A percentile compares a stretch with the other conserved stretches of the same genome.
Conservation (phyloP, 1,139 yeast genomes). For the Candida neerlandica region DNA sequence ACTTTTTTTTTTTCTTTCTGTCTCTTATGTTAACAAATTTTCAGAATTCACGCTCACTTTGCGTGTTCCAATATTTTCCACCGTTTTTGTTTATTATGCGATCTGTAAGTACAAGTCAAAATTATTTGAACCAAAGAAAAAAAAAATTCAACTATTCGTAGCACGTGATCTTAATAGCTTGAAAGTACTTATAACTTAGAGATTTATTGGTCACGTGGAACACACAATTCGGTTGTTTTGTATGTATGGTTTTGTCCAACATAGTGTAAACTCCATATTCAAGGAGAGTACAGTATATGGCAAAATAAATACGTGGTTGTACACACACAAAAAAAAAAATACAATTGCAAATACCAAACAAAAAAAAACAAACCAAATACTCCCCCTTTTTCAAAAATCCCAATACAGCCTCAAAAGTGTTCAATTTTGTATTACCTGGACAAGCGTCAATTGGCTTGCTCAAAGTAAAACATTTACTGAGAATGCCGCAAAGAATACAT, state of each 20-base stretch:
- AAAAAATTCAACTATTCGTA: not conserved
- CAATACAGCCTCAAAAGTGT: too few relatives aligned
- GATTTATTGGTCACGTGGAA: too few relatives aligned
- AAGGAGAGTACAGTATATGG: too few relatives aligned
- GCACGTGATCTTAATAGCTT: too few relatives aligned
- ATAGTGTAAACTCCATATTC: too few relatives aligned
- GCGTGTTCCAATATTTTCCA: not conserved
- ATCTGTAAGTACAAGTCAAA: not conserved
- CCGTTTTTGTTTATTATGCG: not conserved
- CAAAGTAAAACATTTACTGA: not conserved
- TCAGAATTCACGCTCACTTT: not conserved
- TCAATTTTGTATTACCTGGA: too few relatives aligned
- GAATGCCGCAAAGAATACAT: not conserved
- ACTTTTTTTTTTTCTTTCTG: not conserved
- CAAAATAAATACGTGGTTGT: too few relatives aligned
- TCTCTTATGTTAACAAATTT: not conserved
- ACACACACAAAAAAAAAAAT: not conserved
- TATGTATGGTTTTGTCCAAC: too few relatives aligned
- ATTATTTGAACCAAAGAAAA: not conserved
- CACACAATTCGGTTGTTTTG: too few relatives aligned
- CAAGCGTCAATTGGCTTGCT: too few relatives aligned
- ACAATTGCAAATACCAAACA: not conserved
- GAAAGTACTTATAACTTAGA: too few relatives aligned
- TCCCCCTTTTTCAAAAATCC: too few relatives aligned
- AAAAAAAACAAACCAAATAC: not conserved